Evolutionary conservation across 306 rosid genomes (phyloP).

Genomic region (Vicia faba): DNA sequence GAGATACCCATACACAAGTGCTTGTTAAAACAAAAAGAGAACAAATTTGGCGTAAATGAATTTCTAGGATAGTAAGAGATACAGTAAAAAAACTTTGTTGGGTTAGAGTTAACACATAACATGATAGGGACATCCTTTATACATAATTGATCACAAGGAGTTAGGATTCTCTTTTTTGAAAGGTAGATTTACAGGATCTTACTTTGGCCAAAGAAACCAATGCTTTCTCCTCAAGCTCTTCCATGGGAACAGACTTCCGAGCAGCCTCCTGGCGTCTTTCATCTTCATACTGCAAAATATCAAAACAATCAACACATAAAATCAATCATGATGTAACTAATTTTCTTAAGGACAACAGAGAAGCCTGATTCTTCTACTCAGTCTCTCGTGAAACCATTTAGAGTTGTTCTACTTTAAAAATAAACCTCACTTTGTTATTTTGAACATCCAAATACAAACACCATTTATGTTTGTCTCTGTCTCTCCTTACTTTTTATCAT

Average conservation of each 20-base stretch:
- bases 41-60: slow-evolving; percentile 28
- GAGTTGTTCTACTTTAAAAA: slow-evolving; percentile 14
- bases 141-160: slow-evolving; percentile 5
- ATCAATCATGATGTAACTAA: slow-evolving; percentile 21
- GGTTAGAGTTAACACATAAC: slow-evolving; percentile 18
- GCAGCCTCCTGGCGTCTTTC: slow-evolving; percentile 78
- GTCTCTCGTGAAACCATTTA: slow-evolving; percentile 2
- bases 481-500: no score
- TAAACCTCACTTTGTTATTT: background rate
- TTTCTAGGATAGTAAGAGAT: slow-evolving; percentile 11
- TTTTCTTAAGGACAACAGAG: slow-evolving; percentile 17
- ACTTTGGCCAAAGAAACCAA: slow-evolving; percentile 89
- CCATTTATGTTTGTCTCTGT: no score
- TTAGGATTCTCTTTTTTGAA: background rate
- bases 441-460: no score
- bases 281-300: slow-evolving; percentile 73
- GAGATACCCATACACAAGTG: background rate
- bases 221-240: slow-evolving; percentile 90
- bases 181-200: slow-evolving; percentile 26
- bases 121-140: slow-evolving; percentile 13
- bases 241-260: slow-evolving; percentile 67
- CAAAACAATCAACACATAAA: slow-evolving; percentile 29
- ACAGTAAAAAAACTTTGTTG: background rate
- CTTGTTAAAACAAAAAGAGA: slow-evolving; percentile 23
- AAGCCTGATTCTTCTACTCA: slow-evolving; percentile 1